These are phyloP conservation scores for Ephemerocybe angulata DNA, from an alignment of 768 basidiomycete species.

Conservation along the genomic window DNA sequence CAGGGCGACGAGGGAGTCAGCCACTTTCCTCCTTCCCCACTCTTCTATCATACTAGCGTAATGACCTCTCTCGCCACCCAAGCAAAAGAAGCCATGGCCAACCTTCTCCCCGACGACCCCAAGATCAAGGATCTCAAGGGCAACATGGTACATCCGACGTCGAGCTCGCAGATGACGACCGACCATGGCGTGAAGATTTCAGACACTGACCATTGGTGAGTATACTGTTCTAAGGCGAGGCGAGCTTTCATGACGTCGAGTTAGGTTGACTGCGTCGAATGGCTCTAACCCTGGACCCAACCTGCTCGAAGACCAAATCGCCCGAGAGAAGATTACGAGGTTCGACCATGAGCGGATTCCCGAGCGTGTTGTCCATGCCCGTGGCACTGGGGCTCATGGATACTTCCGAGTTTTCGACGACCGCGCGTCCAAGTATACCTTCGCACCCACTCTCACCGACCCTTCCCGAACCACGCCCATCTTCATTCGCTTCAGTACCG, in stretches of 20 bases:
- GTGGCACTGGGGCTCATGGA: conserved; percentile 78
- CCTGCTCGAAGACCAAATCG: conserved; percentile 74
- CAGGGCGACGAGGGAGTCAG: background rate
- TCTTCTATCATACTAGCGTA: background rate
- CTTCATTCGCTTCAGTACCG: conserved; percentile 85
- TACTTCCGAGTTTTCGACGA: conserved; percentile 73
- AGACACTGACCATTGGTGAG: conserved; percentile 65
- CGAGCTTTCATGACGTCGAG: background rate
- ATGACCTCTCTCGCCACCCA: conserved; percentile 21
- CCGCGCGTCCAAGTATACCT: conserved; percentile 69
- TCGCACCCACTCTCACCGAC: conserved; percentile 69
- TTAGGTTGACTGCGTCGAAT: conserved; percentile 53
- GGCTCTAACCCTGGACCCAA: conserved; percentile 58
- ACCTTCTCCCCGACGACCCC: conserved; percentile 23
- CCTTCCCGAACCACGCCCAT: conserved; percentile 67
- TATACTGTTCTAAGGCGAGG: conserved; percentile 6
- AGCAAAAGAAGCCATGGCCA: conserved; percentile 21
- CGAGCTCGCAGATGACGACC: conserved; percentile 44
- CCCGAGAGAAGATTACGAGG: conserved; percentile 69
- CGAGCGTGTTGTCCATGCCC: conserved; percentile 73
- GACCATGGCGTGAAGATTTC: conserved; percentile 57
- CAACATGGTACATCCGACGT: conserved; percentile 29
- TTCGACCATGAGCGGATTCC: conserved; percentile 92
- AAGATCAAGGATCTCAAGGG: conserved; percentile 33
- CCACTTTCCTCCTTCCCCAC: background rate